phyloP scores from a whole-genome alignment of 257 asterid species.

The Ilex asprella region DNA sequence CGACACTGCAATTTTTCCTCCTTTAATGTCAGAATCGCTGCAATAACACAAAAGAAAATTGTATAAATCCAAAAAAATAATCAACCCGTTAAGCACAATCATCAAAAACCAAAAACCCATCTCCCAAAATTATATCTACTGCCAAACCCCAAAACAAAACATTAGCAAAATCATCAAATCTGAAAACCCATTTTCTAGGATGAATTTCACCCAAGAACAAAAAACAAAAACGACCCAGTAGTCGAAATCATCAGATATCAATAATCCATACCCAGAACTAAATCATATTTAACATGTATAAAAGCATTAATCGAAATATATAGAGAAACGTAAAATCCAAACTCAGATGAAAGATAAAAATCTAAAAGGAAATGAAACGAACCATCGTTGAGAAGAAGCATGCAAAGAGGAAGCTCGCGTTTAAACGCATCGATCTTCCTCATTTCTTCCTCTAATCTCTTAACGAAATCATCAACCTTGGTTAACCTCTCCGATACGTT shows the following conservation, averaged over 20 bases:
- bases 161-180: background rate
- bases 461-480: conserved; percentile 41
- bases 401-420: conserved; percentile 75
- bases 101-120: conserved; percentile 2
- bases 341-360: background rate
- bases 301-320: background rate
- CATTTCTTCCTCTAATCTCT: conserved; percentile 59
- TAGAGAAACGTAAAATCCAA: background rate
- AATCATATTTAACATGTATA: background rate
- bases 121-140: background rate
- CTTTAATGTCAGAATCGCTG: conserved; percentile 8
- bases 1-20: conserved; percentile 33
- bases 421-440: conserved; percentile 79
- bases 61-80: background rate
- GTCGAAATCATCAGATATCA: background rate
- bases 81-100: background rate
- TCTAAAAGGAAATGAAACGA: conserved; percentile 3
- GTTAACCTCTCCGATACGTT: conserved; percentile 36
- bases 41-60: background rate
- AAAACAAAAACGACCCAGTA: conserved; percentile 1
- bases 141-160: background rate
- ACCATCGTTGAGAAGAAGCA: conserved; percentile 65
- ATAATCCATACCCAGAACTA: background rate
- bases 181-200: background rate
- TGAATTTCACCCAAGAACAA: no score